Evolutionary conservation across 2,329 filamentous ascomycete species (phyloP).

Genomic region (Nectriaceae sp.): DNA sequence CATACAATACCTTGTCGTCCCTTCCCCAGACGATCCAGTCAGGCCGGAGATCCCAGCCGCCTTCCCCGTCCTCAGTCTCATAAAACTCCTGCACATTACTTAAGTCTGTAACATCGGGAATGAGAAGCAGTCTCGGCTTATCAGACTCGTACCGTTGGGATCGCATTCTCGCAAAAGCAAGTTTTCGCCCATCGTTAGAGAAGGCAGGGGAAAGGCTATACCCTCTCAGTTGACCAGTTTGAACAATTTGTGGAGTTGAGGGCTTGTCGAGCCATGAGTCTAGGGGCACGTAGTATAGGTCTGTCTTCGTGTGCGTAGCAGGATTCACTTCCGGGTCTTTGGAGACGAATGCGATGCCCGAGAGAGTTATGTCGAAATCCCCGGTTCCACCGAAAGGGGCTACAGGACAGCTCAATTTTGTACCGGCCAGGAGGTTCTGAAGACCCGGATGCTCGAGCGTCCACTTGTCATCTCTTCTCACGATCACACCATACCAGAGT

Average conservation of each 20-base stretch:
- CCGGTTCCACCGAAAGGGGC: constrained; percentile 76
- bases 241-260: constrained; percentile 49
- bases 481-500: constrained; percentile 71
- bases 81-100: constrained; percentile 64
- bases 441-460: constrained; percentile 48
- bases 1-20: constrained; percentile 65
- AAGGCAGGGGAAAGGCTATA: constrained; percentile 71
- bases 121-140: constrained; percentile 62
- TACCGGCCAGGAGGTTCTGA: constrained; percentile 65
- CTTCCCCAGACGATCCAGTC: constrained; percentile 59
- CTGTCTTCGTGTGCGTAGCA: constrained; percentile 77
- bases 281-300: constrained; percentile 74
- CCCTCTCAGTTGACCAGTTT: constrained; percentile 61
- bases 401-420: constrained; percentile 65
- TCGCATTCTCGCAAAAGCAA: constrained; percentile 81
- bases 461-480: constrained; percentile 43
- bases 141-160: constrained; percentile 79
- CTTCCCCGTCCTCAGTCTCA: constrained; percentile 61
- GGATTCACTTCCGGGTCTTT: constrained; percentile 72
- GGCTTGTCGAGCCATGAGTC: constrained; percentile 60
- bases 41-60: constrained; percentile 61
- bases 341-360: constrained; percentile 71
- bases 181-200: constrained; percentile 68
- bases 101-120: constrained; percentile 61
- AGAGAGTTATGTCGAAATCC: constrained; percentile 75